Evolutionary conservation across 2,329 filamentous ascomycete species (phyloP).

Genomic region (Neoascochyta sp.): DNA sequence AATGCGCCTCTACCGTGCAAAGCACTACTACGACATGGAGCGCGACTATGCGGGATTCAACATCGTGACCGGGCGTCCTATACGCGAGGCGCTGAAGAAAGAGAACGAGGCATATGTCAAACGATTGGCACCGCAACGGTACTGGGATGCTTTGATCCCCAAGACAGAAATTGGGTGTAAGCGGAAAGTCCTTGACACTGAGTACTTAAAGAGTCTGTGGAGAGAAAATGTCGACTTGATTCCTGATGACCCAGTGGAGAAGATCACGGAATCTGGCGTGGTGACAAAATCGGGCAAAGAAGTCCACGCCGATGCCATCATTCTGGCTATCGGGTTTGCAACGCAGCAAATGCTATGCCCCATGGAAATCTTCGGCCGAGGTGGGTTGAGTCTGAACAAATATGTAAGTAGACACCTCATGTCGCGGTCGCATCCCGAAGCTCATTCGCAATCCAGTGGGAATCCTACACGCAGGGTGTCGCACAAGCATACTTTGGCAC

Average conservation of each 20-base stretch:
- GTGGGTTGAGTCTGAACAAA: slow-evolving; percentile 40
- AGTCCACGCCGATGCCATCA: slow-evolving; percentile 45
- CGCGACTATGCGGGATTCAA: slow-evolving; percentile 44
- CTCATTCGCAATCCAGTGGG: slow-evolving; percentile 33
- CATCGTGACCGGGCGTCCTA: slow-evolving; percentile 36
- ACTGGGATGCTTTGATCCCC: slow-evolving; percentile 45
- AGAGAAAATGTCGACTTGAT: slow-evolving; percentile 44
- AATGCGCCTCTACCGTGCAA: slow-evolving; percentile 45
- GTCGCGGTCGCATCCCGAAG: not conserved
- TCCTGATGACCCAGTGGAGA: slow-evolving; percentile 40
- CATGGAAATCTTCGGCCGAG: slow-evolving; percentile 46
- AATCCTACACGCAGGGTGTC: slow-evolving; percentile 34
- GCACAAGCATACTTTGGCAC: slow-evolving; percentile 50
- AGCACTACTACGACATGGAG: slow-evolving; percentile 45
- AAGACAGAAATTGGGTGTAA: slow-evolving; percentile 49
- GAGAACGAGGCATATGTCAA: slow-evolving; percentile 45
- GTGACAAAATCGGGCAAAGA: slow-evolving; percentile 38
- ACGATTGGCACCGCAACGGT: slow-evolving; percentile 42
- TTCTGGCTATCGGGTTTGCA: slow-evolving; percentile 51
- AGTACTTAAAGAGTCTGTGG: slow-evolving; percentile 45
- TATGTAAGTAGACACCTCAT: slow-evolving; percentile 24
- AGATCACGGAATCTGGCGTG: slow-evolving; percentile 40
- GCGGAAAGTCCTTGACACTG: slow-evolving; percentile 47
- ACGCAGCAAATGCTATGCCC: slow-evolving; percentile 48
- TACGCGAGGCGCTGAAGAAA: slow-evolving; percentile 37